These are phyloP conservation scores for Solanum ossicruentum DNA, from an alignment of 257 asterid genomes.

Conservation along the genomic window DNA sequence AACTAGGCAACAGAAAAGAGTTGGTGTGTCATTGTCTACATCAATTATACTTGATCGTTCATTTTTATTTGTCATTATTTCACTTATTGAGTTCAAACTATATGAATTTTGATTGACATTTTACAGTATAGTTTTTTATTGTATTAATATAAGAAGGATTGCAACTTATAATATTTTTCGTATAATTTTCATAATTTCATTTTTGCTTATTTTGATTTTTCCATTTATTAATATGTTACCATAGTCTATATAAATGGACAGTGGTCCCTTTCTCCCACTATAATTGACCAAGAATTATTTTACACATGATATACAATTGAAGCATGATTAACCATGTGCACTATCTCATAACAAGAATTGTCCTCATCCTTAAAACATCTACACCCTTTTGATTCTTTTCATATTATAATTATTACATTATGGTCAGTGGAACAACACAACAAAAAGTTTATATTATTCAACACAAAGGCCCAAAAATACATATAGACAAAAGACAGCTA, in stretches of 20 bases:
- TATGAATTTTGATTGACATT: no score
- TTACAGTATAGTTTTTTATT: no score
- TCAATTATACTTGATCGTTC: neutral
- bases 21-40: neutral
- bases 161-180: no score
- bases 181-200: neutral
- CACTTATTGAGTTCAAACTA: no score
- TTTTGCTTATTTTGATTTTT: neutral
- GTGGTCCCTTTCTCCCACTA: neutral
- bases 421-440: neutral
- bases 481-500: neutral
- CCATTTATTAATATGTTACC: neutral
- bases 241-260: neutral
- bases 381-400: neutral
- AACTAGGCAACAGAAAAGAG: neutral
- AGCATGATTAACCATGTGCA: neutral
- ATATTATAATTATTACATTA: constrained; percentile 14
- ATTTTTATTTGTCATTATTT: no score
- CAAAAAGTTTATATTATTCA: no score
- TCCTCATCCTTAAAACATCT: neutral
- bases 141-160: no score
- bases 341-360: neutral
- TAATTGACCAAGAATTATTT: neutral
- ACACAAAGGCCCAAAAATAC: neutral
- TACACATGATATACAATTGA: neutral